A percentile compares a stretch with the other conserved stretches of the same genome.
These are phyloP conservation scores for Podila minutissima DNA, from an alignment of 192 early-diverging fungal species.

Conservation along the genomic window DNA sequence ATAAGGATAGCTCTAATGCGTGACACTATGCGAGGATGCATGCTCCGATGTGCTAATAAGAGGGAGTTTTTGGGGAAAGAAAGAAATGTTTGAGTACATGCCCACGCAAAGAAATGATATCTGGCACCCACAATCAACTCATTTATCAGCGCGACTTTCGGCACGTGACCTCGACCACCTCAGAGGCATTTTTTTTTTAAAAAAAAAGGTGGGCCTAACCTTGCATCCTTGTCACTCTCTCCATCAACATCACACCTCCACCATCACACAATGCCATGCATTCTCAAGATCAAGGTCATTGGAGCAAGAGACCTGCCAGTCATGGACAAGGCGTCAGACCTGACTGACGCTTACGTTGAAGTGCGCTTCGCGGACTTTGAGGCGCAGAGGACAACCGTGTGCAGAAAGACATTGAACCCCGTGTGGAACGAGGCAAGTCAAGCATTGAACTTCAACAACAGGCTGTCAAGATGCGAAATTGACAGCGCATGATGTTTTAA, in stretches of 20 bases:
- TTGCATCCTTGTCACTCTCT: not conserved
- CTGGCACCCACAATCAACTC: too few species aligned
- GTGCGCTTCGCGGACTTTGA: conserved; percentile 80
- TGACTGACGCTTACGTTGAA: conserved; percentile 89
- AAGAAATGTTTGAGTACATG: not conserved
- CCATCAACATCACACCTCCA: not conserved
- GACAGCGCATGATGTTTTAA: not conserved
- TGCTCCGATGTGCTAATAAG: not conserved
- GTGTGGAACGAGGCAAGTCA: conserved; percentile 75
- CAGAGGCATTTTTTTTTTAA: too few species aligned
- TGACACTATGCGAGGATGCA: not conserved
- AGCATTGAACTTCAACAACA: not conserved
- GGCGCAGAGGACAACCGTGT: conserved; percentile 68
- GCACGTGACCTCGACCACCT: too few species aligned
- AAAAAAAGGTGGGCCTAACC: not conserved
- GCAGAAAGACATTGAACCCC: conserved; percentile 78
- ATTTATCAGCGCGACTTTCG: too few species aligned
- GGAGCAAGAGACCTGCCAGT: conserved; percentile 81
- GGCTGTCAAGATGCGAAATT: not conserved
- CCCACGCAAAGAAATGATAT: too few species aligned
- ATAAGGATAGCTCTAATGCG: not conserved
- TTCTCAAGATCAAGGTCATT: conserved; percentile 78
- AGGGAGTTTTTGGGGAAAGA: not conserved
- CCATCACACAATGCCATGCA: conserved; percentile 68
- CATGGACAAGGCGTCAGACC: conserved; percentile 83